Evolutionary conservation across 176 grass and related monocot species (phyloP).

Genomic region (Bonia amplexicaulis): DNA sequence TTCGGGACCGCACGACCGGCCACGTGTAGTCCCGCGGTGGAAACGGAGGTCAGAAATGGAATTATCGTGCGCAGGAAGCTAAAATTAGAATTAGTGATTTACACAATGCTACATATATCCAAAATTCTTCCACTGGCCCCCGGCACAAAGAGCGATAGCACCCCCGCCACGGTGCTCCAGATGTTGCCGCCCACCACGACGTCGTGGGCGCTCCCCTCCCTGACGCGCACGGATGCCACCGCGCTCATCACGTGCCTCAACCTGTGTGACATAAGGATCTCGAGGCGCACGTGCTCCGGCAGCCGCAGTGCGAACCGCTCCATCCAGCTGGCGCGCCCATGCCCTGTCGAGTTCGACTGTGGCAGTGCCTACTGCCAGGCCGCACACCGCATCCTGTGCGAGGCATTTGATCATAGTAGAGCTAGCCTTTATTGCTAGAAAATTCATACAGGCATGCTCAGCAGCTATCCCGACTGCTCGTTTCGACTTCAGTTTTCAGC

Average conservation of each 20-base stretch:
- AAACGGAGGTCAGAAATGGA: too few species aligned
- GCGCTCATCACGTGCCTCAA: constrained; percentile 49
- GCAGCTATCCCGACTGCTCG: too few species aligned
- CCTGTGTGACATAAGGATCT: constrained; percentile 46
- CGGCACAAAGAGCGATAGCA: constrained; percentile 33
- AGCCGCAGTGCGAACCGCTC: constrained; percentile 47
- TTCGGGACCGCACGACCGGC: too few species aligned
- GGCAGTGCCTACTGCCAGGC: constrained; percentile 19
- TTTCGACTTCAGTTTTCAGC: too few species aligned
- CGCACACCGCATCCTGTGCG: constrained; percentile 6
- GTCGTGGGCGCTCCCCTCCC: constrained; percentile 40
- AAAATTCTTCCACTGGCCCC: background rate
- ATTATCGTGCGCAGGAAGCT: too few species aligned
- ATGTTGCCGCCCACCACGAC: background rate
- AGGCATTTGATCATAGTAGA: background rate
- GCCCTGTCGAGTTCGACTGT: constrained; percentile 35
- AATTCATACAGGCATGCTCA: too few species aligned
- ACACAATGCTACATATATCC: too few species aligned
- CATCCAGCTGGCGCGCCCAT: constrained; percentile 1
- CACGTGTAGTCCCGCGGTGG: too few species aligned
- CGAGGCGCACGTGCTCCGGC: constrained; percentile 45
- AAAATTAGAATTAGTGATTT: too few species aligned
- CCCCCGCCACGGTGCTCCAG: constrained; percentile 22
- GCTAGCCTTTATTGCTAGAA: too few species aligned
- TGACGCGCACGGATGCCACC: constrained; percentile 32